These are phyloP conservation scores for Arthromyces matolae DNA, from an alignment of 768 basidiomycete species.

Conservation along the genomic window DNA sequence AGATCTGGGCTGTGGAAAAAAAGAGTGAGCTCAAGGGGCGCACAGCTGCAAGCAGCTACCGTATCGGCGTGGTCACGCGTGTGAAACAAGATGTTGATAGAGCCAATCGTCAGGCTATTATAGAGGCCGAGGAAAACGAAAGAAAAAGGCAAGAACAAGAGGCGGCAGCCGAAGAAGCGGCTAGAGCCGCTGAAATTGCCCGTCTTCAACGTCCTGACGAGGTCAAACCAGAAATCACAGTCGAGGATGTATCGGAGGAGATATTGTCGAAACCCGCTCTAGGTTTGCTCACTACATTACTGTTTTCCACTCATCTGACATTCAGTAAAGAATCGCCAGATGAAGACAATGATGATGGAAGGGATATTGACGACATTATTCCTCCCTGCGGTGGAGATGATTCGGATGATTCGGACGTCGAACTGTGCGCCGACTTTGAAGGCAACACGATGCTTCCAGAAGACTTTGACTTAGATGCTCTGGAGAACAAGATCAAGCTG, in stretches of 20 bases:
- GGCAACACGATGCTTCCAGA: not conserved
- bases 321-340: too few species aligned
- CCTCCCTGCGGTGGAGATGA: not conserved
- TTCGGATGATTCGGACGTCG: not conserved
- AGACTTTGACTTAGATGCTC: slow-evolving; percentile 3
- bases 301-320: not conserved
- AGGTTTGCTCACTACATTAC: not conserved
- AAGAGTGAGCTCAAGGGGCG: slow-evolving; percentile 5
- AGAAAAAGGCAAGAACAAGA: not conserved
- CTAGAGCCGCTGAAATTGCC: slow-evolving; percentile 6
- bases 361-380: not conserved
- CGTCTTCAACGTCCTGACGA: not conserved
- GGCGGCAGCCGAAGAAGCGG: slow-evolving; percentile 1
- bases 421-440: slow-evolving; percentile 1
- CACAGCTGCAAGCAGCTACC: slow-evolving; percentile 4
- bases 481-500: not conserved
- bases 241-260: slow-evolving; percentile 4
- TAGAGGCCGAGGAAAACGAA: slow-evolving; percentile 2
- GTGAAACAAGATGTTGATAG: not conserved
- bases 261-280: not conserved
- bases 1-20: slow-evolving; percentile 3
- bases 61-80: not conserved
- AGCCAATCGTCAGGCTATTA: not conserved
- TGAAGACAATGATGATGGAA: not conserved
- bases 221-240: not conserved